Conservation (phyloP, 768 basidiomycete species). For the Calvatia gigantea region DNA sequence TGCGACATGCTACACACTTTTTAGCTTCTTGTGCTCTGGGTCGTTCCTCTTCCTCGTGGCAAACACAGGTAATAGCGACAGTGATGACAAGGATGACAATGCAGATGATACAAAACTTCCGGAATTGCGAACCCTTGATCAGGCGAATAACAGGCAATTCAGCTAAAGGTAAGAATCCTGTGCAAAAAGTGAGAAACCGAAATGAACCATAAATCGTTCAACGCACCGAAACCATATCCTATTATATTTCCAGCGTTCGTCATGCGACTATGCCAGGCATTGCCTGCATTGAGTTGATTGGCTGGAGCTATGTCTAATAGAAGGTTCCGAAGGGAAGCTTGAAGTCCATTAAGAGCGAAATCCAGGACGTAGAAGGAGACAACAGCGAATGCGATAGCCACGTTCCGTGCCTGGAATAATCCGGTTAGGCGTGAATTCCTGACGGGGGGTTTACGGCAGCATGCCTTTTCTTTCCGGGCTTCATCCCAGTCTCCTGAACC, state of each 20-base stretch:
- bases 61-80: slow-evolving; percentile 86
- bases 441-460: slow-evolving; percentile 17
- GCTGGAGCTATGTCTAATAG: slow-evolving; percentile 88
- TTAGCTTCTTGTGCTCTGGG: slow-evolving; percentile 34
- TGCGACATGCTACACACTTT: slow-evolving; percentile 30
- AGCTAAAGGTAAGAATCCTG: slow-evolving; percentile 87
- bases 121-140: slow-evolving; percentile 90
- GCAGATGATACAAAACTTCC: slow-evolving; percentile 90
- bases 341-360: slow-evolving; percentile 95
- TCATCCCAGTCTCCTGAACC: slow-evolving; percentile 90
- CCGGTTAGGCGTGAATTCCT: background rate
- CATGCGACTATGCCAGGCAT: slow-evolving; percentile 98
- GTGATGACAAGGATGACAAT: slow-evolving; percentile 75
- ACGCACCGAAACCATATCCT: slow-evolving; percentile 85
- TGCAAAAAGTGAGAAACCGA: slow-evolving; percentile 12
- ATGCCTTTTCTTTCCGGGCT: slow-evolving; percentile 55
- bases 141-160: slow-evolving; percentile 72
- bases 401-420: slow-evolving; percentile 50
- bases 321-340: slow-evolving; percentile 91
- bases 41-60: slow-evolving; percentile 75
- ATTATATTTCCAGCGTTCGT: slow-evolving; percentile 95
- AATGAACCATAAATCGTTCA: background rate
- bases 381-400: slow-evolving; percentile 83
- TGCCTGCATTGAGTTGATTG: slow-evolving; percentile 86
- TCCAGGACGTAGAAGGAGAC: slow-evolving; percentile 91